A percentile compares a stretch with the other conserved stretches of the same genome.
Conservation (phyloP, 2,329 filamentous ascomycete genomes). For the Alternaria burnsii region DNA sequence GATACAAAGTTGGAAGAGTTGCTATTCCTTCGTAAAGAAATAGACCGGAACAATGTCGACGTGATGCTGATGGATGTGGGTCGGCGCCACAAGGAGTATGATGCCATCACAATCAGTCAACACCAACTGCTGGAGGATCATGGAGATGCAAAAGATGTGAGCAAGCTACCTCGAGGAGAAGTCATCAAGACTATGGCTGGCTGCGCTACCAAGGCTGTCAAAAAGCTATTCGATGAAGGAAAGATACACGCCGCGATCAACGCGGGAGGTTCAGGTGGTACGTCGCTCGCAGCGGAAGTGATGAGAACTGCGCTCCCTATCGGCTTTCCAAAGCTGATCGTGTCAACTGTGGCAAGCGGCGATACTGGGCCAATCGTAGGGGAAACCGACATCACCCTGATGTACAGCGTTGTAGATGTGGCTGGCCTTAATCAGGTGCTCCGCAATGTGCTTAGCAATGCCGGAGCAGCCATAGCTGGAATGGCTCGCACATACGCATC, state of each 20-base stretch:
- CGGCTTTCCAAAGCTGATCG: constrained; percentile 74
- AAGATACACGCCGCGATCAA: constrained; percentile 65
- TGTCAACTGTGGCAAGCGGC: constrained; percentile 74
- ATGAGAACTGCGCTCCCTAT: constrained; percentile 70
- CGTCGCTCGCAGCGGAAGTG: constrained; percentile 65
- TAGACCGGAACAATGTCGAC: constrained; percentile 45
- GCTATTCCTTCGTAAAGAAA: constrained; percentile 61
- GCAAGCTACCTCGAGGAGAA: constrained; percentile 60
- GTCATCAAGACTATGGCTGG: constrained; percentile 65
- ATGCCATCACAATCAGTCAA: constrained; percentile 59
- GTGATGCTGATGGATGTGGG: constrained; percentile 67
- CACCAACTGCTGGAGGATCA: constrained; percentile 51
- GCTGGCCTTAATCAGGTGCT: constrained; percentile 71
- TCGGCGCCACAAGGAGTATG: constrained; percentile 52
- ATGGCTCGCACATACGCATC: constrained; percentile 62
- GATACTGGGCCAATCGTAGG: constrained; percentile 71
- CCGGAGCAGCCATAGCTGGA: constrained; percentile 67
- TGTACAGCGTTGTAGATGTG: constrained; percentile 76
- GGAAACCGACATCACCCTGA: constrained; percentile 73
- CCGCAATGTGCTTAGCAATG: constrained; percentile 67
- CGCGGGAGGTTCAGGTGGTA: constrained; percentile 70
- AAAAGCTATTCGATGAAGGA: constrained; percentile 48
- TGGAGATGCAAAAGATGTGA: constrained; percentile 41
- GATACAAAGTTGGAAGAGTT: constrained; percentile 71
- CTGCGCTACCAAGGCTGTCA: constrained; percentile 57